Evolutionary conservation across 805 yeast species (phyloP), one percentile per base, ranked within the genome.

Genomic region (Candida fluviatilis): DNA sequence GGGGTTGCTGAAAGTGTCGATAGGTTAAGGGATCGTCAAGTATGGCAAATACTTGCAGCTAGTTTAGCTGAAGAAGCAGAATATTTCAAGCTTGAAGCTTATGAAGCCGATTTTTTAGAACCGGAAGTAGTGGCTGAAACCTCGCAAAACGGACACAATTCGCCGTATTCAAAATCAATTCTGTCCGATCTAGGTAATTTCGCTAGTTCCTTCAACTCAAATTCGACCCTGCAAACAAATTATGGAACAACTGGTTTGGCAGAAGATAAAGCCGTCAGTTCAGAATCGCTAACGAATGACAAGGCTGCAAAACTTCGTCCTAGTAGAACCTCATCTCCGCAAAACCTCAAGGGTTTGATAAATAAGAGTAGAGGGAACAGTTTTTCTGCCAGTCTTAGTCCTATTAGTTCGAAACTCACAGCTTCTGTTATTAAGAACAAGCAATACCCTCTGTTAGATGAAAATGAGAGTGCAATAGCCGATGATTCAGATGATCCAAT

Each of bases 21-120:
- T 13, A 57, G 67, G 35, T 64, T 62, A 37, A 58, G 85, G 41
- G 84, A 79, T 38, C 66, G 80, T 38, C 85, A 79, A 50, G 70
- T 78, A 0, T 82, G 89, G 89, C 58, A 71, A 42, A 68, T 80
- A 3, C 57, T 82, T 4, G 73, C 75, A 11, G 74, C 73, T 24
- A 62, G 78, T 19, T 56, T 80, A 3, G 68, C 58, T 29, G 61
- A 58, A 28, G 53, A 33, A n/a, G 18, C 23, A 4, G 35, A 23
- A 5, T n/a, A 8, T 13, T 12, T 13, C 29, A 26, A 13, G 6
- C 29, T 12, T 5, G 29, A 26, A 13, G 29, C 29, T 26, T 8
- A 13, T 7, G 29, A 12, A 27, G n/a, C n/a, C n/a, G n/a, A n/a
- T n/a, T 14, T 6, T 12, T 31, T 12, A 16, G 25, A 29, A 21